phyloP scores from a whole-genome alignment of 371 early-diverging fungal species.

The Mucor velutinosus region DNA sequence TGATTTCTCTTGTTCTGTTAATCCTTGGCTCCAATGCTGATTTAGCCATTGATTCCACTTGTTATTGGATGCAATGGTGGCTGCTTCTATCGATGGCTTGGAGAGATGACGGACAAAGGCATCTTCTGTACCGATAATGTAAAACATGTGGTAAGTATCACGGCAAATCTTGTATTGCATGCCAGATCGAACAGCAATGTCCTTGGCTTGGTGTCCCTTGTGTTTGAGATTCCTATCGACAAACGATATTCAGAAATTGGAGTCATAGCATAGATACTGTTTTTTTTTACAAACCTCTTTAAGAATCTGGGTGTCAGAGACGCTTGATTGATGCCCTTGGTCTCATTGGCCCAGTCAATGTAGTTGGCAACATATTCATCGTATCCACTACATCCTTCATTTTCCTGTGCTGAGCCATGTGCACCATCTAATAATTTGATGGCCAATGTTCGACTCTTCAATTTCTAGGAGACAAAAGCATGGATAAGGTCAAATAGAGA shows the following conservation, averaged over 20 bases:
- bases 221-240: conserved; percentile 17
- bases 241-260: no score
- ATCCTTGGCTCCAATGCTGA: conserved; percentile 9
- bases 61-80: background rate
- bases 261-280: no score
- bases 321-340: conserved; percentile 61
- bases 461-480: background rate
- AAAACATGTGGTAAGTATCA: conserved; percentile 53
- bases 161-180: conserved; percentile 53
- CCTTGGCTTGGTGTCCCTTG: conserved; percentile 24
- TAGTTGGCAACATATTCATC: conserved; percentile 87
- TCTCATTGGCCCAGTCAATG: conserved; percentile 67
- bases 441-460: conserved; percentile 51
- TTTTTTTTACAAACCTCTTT: conserved; percentile 8
- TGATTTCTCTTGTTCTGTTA: conserved; percentile 4
- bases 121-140: conserved; percentile 52
- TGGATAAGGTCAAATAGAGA: background rate
- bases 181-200: conserved; percentile 33
- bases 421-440: conserved; percentile 75
- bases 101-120: conserved; percentile 27
- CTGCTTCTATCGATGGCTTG: background rate
- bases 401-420: conserved; percentile 52
- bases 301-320: conserved; percentile 55
- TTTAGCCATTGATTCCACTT: conserved; percentile 19
- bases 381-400: conserved; percentile 82